Evolutionary conservation across 2,329 filamentous ascomycete species (phyloP).

Genomic region (Xylaria sp.): DNA sequence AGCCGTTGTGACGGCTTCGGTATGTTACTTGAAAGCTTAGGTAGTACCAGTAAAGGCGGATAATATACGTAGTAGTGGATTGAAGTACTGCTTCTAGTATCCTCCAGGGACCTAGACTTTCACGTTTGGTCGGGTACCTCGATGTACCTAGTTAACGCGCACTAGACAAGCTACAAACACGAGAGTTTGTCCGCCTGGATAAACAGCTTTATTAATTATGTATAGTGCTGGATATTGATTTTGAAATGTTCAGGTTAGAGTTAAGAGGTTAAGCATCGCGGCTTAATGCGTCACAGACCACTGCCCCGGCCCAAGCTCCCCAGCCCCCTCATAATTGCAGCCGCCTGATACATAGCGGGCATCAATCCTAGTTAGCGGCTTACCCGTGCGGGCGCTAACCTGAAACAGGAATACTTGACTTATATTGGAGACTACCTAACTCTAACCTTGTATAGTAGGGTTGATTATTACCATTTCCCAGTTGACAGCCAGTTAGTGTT

Average conservation of each 20-base stretch:
- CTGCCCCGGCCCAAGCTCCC: not conserved
- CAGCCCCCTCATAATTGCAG: constrained; percentile 13
- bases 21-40: constrained; percentile 12
- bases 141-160: not conserved
- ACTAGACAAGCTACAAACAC: not conserved
- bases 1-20: constrained; percentile 15
- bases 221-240: constrained; percentile 34
- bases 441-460: too few relatives aligned
- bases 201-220: constrained; percentile 20
- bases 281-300: constrained; percentile 32
- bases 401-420: not conserved
- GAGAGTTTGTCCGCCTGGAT: constrained; percentile 9
- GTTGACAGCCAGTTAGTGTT: too few relatives aligned
- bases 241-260: constrained; percentile 13
- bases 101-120: constrained; percentile 8
- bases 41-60: constrained; percentile 3
- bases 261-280: constrained; percentile 24
- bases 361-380: constrained; percentile 1
- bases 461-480: too few relatives aligned
- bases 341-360: constrained; percentile 3
- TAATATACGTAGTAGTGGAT: not conserved
- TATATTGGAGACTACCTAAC: not conserved
- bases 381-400: constrained; percentile 10
- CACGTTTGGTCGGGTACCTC: not conserved
- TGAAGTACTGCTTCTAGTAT: constrained; percentile 1